These are phyloP conservation scores for Magnaporthales sp. DNA, from an alignment of 2,329 filamentous ascomycete genomes.

Conservation along the genomic window DNA sequence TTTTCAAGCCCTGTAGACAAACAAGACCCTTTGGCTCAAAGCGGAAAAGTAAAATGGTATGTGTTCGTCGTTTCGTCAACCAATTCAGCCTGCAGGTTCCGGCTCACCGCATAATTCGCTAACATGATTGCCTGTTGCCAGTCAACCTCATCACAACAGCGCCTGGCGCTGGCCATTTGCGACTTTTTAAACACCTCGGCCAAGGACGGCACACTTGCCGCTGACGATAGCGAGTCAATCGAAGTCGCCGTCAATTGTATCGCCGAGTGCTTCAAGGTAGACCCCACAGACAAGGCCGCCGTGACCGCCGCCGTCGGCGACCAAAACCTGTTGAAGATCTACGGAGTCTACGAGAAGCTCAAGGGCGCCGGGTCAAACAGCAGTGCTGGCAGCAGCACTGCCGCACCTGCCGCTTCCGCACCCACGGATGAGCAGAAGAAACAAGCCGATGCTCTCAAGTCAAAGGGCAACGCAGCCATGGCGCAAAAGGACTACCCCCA, in stretches of 20 bases:
- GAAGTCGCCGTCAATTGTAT: slow-evolving; percentile 95
- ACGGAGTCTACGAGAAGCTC: slow-evolving; percentile 92
- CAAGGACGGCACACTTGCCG: slow-evolving; percentile 77
- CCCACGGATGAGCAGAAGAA: slow-evolving; percentile 54
- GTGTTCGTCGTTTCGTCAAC: neutral
- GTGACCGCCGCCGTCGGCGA: slow-evolving; percentile 70
- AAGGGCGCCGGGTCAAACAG: slow-evolving; percentile 45
- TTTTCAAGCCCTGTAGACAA: neutral
- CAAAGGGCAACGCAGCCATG: slow-evolving; percentile 90
- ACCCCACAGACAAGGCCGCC: slow-evolving; percentile 66
- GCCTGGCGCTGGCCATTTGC: slow-evolving; percentile 92
- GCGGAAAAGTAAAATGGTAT: neutral
- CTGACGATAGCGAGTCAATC: slow-evolving; percentile 87
- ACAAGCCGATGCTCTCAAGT: slow-evolving; percentile 83
- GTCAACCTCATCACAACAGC: slow-evolving; percentile 56
- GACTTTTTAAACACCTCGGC: slow-evolving; percentile 83
- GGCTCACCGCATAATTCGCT: neutral
- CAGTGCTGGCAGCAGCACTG: slow-evolving; percentile 23
- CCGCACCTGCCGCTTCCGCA: slow-evolving; percentile 20
- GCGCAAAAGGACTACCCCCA: slow-evolving; percentile 78
- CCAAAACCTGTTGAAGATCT: slow-evolving; percentile 85
- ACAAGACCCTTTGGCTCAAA: neutral
- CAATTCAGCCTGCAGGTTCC: neutral
- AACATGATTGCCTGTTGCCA: slow-evolving; percentile 10
- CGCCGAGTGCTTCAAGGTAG: slow-evolving; percentile 88